Conservation (phyloP, 192 early-diverging fungal species). For the Ramicandelaber brevisporus region DNA sequence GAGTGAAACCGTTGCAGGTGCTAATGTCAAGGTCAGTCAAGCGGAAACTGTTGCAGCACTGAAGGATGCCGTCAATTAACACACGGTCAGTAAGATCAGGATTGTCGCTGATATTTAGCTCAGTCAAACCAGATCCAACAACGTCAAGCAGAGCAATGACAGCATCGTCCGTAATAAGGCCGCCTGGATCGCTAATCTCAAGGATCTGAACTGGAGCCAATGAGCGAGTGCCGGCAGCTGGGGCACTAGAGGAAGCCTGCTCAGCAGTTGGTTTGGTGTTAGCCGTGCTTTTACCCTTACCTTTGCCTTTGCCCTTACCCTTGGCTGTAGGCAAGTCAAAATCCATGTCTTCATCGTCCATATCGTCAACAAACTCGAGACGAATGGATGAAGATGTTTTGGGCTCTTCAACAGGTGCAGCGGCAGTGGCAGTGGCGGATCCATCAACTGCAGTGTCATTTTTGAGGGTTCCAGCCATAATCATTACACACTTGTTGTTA, state of each 20-base stretch:
- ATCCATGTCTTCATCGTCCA: slow-evolving; percentile 1
- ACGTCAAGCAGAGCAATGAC: no score
- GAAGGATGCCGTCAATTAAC: no score
- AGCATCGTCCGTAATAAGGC: no score
- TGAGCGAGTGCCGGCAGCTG: slow-evolving; percentile 8
- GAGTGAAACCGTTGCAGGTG: no score
- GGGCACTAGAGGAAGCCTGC: slow-evolving; percentile 6
- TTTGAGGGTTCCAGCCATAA: slow-evolving; percentile 11
- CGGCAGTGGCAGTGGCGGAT: background rate
- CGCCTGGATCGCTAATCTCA: no score
- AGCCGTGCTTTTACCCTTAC: slow-evolving; percentile 7
- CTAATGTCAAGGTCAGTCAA: no score
- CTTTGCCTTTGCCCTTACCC: slow-evolving; percentile 8
- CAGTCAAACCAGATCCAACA: no score
- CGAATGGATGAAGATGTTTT: background rate
- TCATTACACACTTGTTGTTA: slow-evolving; percentile 15
- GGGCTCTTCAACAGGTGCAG: background rate
- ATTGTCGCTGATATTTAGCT: no score
- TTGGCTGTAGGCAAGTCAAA: slow-evolving; percentile 2
- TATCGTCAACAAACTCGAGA: background rate
- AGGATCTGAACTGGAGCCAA: no score
- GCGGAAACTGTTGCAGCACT: no score
- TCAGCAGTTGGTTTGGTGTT: slow-evolving; percentile 8
- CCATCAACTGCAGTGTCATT: slow-evolving; percentile 3
- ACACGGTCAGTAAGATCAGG: no score